These are phyloP conservation scores for Diaporthe velutina DNA, from an alignment of 2,329 filamentous ascomycete species.

Conservation along the genomic window DNA sequence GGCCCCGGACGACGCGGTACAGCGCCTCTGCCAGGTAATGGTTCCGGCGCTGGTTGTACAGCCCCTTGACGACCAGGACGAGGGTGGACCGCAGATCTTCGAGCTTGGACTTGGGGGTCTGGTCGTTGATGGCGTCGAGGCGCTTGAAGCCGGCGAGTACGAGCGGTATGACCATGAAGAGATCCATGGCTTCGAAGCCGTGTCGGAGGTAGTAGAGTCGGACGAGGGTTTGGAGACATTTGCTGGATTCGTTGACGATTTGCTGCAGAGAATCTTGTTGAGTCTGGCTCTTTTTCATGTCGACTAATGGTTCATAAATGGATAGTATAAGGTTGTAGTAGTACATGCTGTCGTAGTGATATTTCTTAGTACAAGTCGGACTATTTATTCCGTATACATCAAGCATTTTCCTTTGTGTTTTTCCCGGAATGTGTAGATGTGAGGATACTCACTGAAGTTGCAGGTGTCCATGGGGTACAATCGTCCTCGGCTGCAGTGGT, in stretches of 20 bases:
- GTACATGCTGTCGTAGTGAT: not conserved
- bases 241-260: slow-evolving; percentile 43
- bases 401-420: too few relatives aligned
- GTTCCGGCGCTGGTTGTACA: slow-evolving; percentile 49
- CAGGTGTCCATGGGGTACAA: slow-evolving; percentile 1
- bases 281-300: not conserved
- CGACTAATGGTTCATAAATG: slow-evolving; percentile 44
- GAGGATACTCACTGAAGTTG: not conserved
- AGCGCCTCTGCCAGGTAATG: slow-evolving; percentile 51
- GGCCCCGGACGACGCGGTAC: slow-evolving; percentile 50
- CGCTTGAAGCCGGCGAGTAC: slow-evolving; percentile 47
- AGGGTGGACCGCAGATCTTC: slow-evolving; percentile 50
- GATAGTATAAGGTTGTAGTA: not conserved
- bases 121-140: slow-evolving; percentile 44
- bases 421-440: not conserved
- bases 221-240: slow-evolving; percentile 44
- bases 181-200: slow-evolving; percentile 45
- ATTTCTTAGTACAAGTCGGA: not conserved
- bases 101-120: slow-evolving; percentile 33
- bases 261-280: slow-evolving; percentile 28
- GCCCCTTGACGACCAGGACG: slow-evolving; percentile 50
- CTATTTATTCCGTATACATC: too few relatives aligned
- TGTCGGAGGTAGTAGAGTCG: slow-evolving; percentile 50
- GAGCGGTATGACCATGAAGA: slow-evolving; percentile 49
- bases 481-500: not conserved